Percentiles rank a stretch among this genome's conserved stretches.
Evolutionary conservation across 2,329 filamentous ascomycete genomes (phyloP).

Genomic region (Phoma sp.): DNA sequence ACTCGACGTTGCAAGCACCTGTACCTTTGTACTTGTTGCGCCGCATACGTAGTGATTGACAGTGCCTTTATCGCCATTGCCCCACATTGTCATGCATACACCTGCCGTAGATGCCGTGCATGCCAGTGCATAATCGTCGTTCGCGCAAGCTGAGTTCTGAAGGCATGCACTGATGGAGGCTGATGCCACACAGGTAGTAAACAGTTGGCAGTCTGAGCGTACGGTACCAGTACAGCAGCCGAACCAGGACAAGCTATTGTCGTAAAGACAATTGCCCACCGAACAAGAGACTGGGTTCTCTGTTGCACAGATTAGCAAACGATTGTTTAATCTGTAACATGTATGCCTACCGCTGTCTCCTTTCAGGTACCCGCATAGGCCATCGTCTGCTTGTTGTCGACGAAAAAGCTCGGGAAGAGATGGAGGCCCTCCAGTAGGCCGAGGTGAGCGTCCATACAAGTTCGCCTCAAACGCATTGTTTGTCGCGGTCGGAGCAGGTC

Average conservation of each 20-base stretch:
- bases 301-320: conserved; percentile 4
- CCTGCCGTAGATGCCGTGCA: conserved; percentile 18
- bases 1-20: conserved; percentile 11
- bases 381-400: conserved; percentile 17
- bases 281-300: conserved; percentile 21
- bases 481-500: conserved; percentile 6
- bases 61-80: not conserved
- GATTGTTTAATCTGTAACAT: not conserved
- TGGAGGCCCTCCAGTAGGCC: conserved; percentile 13
- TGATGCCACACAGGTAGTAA: conserved; percentile 22
- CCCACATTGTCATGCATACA: conserved; percentile 19
- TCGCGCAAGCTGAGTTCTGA: conserved; percentile 16
- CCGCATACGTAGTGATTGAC: conserved; percentile 25
- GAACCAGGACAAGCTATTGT: conserved; percentile 22
- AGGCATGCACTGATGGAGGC: conserved; percentile 17
- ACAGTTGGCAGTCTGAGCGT: conserved; percentile 12
- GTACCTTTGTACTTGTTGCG: conserved; percentile 7
- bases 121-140: conserved; percentile 14
- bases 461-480: conserved; percentile 7
- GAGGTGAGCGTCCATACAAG: conserved; percentile 19
- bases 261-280: conserved; percentile 19
- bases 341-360: conserved; percentile 18
- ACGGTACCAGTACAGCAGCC: conserved; percentile 25
- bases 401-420: conserved; percentile 20
- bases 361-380: conserved; percentile 23